Evolutionary conservation across 495 filamentous ascomycete species (phyloP).

Genomic region (Neurospora sublineolata): DNA sequence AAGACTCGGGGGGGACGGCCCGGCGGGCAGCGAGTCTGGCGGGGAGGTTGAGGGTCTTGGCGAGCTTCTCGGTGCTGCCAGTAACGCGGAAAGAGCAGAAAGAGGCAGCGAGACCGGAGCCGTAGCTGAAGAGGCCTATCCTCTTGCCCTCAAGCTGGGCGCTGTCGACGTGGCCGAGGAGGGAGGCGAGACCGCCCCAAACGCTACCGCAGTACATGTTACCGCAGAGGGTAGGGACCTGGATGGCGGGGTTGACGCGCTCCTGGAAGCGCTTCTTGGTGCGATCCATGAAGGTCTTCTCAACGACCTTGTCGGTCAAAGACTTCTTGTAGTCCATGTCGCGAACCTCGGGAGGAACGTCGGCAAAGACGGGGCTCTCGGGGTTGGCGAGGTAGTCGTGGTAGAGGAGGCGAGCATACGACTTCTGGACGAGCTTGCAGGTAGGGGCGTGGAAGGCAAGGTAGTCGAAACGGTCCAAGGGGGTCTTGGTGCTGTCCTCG

Average conservation of each 20-base stretch:
- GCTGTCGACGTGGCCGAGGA: slow-evolving; percentile 62
- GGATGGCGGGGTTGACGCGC: slow-evolving; percentile 71
- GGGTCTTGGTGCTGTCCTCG: slow-evolving; percentile 47
- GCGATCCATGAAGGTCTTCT: slow-evolving; percentile 90
- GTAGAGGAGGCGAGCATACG: slow-evolving; percentile 88
- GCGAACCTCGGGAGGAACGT: slow-evolving; percentile 75
- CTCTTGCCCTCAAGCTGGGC: slow-evolving; percentile 68
- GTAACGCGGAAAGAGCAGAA: slow-evolving; percentile 80
- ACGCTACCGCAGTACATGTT: slow-evolving; percentile 99
- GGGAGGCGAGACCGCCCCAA: slow-evolving; percentile 69
- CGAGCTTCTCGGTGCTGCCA: slow-evolving; percentile 64
- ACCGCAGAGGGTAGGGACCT: slow-evolving; percentile 87
- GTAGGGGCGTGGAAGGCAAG: slow-evolving; percentile 92
- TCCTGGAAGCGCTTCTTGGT: slow-evolving; percentile 92
- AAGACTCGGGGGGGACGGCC: slow-evolving; percentile 68
- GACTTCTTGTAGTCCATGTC: slow-evolving; percentile 79
- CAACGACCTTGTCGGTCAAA: slow-evolving; percentile 80
- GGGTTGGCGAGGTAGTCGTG: slow-evolving; percentile 87
- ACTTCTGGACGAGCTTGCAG: slow-evolving; percentile 95
- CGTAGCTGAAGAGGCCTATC: slow-evolving; percentile 89
- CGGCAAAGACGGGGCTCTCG: slow-evolving; percentile 63
- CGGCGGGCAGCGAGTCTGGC: slow-evolving; percentile 54
- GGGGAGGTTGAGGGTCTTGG: slow-evolving; percentile 69
- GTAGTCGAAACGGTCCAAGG: slow-evolving; percentile 90
- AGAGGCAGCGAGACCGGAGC: slow-evolving; percentile 79